Conservation (phyloP, 352 stramenopile genomes). For the Pythium grandisporangium region DNA sequence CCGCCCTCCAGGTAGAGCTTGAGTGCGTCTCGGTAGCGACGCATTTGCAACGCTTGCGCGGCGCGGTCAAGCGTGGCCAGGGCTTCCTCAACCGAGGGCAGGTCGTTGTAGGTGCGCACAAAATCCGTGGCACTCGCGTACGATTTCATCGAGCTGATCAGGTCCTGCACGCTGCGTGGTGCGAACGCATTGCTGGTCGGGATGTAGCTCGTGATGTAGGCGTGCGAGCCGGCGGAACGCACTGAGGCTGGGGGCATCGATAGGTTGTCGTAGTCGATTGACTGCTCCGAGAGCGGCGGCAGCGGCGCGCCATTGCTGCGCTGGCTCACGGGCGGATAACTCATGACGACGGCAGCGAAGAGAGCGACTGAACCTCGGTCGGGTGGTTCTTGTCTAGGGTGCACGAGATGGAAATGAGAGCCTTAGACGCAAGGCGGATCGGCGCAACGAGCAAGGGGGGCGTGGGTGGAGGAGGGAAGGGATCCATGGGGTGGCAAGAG, state of each 20-base stretch:
- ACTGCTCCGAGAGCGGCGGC: conserved; percentile 19
- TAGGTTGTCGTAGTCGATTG: conserved; percentile 50
- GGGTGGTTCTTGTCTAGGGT: too few species aligned
- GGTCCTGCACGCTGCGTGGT: conserved; percentile 45
- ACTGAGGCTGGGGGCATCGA: conserved; percentile 54
- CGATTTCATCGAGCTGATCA: conserved; percentile 74
- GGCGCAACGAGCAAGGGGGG: too few species aligned
- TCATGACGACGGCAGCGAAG: too few species aligned
- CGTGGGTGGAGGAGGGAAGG: too few species aligned
- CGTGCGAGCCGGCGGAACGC: conserved; percentile 62
- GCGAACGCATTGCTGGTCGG: conserved; percentile 50
- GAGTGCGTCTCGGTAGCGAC: conserved; percentile 68
- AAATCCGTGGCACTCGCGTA: conserved; percentile 67
- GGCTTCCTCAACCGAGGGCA: conserved; percentile 73
- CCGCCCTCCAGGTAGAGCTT: conserved; percentile 79
- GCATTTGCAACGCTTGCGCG: conserved; percentile 33
- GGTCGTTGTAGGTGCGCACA: conserved; percentile 64
- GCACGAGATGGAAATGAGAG: too few species aligned
- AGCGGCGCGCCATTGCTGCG: neutral
- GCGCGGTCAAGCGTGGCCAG: conserved; percentile 67
- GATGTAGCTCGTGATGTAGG: conserved; percentile 73
- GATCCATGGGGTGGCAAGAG: too few species aligned
- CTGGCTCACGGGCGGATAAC: too few species aligned
- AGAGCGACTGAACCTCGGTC: too few species aligned
- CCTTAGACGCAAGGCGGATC: too few species aligned